These are phyloP conservation scores for Rhododendron mucronatum DNA, from an alignment of 148 eudicot genomes.

Conservation along the genomic window DNA sequence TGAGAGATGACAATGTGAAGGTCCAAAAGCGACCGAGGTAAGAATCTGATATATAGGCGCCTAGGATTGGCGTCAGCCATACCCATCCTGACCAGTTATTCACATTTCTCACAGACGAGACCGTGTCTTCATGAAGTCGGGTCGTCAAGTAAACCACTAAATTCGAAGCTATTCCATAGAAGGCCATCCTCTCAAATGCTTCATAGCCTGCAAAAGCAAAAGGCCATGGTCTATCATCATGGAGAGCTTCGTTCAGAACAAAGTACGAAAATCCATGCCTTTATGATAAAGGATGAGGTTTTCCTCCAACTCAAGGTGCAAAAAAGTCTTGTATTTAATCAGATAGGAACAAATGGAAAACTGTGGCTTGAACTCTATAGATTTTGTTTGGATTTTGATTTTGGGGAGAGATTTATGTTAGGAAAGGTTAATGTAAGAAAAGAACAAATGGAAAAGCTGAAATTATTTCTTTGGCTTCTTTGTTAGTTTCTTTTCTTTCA, in stretches of 20 bases:
- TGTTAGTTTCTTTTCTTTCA: background rate
- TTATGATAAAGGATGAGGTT: no score
- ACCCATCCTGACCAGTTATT: conserved; percentile 90
- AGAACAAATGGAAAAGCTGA: background rate
- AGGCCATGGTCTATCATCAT: background rate
- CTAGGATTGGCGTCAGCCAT: conserved; percentile 85
- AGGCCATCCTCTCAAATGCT: conserved; percentile 89
- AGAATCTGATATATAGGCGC: conserved; percentile 80
- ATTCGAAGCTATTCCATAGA: conserved; percentile 78
- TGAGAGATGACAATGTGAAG: conserved; percentile 67
- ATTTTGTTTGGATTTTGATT: background rate
- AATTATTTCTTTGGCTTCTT: background rate
- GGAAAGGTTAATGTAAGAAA: background rate
- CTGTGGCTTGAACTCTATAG: background rate
- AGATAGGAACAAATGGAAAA: background rate
- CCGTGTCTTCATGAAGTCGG: conserved; percentile 78
- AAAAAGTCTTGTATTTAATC: background rate
- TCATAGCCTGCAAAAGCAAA: conserved; percentile 49
- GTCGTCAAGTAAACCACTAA: conserved; percentile 82
- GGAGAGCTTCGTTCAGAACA: background rate
- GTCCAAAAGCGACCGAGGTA: conserved; percentile 91
- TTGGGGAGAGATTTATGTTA: background rate
- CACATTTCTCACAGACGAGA: conserved; percentile 77
- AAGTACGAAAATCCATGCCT: background rate
- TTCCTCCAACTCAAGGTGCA: background rate